Base-by-base conservation (phyloP, 345 rosid genomes). In the Syzygium aqueum region DNA sequence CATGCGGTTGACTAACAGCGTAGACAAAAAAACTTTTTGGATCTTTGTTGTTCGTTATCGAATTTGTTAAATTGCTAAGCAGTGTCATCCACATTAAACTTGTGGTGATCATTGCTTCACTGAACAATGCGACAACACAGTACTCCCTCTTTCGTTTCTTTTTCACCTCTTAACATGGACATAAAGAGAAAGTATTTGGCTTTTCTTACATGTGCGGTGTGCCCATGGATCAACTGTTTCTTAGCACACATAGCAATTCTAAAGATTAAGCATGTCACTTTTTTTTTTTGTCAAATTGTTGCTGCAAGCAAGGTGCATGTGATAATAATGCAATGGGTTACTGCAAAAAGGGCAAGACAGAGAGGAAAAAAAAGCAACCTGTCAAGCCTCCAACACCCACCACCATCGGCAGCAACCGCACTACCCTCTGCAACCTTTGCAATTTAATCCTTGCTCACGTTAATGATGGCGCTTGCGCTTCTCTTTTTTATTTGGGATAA, bases 1-100 rank as follows among this genome's bases (percentile, higher is more conserved):
- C 80, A 0, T 73, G 80, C 0, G 8, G 14, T 19, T 14, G 0
- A 1, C 7, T 17, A 4, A 33, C 0, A 33, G 4, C 5, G 0
- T 10, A 2, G 11, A 4, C 4, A 19, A 2, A 19, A 2, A 73
- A 19, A 2, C 27, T 5, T 37, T 33, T 73, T 1, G 4, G 14
- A 33, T 37, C 82, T 73, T 73, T 73, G 7, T 33, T 9, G 10
- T 19, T 19, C 0, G 7, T 10, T 37, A 37, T 7, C 0, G 4
- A 73, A 37, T 37, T 37, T 73, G 49, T 73, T 1, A 73, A 10
- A 73, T 37, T 19, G 8, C 27, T 0, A 1, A 4, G 12, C 7
- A 3, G 3, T 3, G 27, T 1, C 0, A 2, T 73, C 25, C 46
- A 73, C 80, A 2, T 8, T 4, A 0, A 67, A 17, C 8, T 54